phyloP scores from a whole-genome alignment of 805 yeast species.

The Barnettozyma siamensis region DNA sequence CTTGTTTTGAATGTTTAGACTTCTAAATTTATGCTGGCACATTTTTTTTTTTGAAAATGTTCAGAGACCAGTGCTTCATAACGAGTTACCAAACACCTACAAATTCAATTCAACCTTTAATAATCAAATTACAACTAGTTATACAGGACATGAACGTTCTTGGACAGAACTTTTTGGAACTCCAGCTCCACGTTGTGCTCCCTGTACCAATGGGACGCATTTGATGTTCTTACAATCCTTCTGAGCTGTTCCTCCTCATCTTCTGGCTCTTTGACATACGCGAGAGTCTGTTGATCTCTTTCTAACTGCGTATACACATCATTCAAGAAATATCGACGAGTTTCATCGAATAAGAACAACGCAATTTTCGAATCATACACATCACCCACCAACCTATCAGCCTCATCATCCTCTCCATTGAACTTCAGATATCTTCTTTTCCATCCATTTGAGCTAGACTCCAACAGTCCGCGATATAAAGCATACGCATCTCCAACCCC shows the following conservation, averaged over 20 bases:
- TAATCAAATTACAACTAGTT: too few relatives aligned
- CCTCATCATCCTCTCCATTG: background rate
- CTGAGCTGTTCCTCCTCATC: background rate
- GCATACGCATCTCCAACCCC: constrained; percentile 1
- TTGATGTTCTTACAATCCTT: background rate
- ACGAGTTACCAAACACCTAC: too few relatives aligned
- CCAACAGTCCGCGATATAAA: background rate
- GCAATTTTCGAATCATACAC: background rate
- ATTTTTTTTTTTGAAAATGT: too few relatives aligned
- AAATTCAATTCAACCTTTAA: too few relatives aligned
- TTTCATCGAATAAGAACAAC: background rate
- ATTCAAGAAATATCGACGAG: background rate
- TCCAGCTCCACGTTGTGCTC: constrained; percentile 2
- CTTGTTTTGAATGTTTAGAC: background rate
- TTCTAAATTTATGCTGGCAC: too few relatives aligned
- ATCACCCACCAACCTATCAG: background rate
- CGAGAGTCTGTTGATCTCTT: background rate
- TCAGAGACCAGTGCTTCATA: too few relatives aligned
- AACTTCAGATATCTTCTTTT: background rate
- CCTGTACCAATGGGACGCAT: background rate
- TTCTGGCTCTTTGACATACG: background rate
- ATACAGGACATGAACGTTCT: too few relatives aligned
- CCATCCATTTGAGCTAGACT: background rate
- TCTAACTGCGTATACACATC: background rate
- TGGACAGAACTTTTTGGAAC: background rate